Base-by-base conservation (phyloP, 495 filamentous ascomycete genomes). In the Xylaria acuta region DNA sequence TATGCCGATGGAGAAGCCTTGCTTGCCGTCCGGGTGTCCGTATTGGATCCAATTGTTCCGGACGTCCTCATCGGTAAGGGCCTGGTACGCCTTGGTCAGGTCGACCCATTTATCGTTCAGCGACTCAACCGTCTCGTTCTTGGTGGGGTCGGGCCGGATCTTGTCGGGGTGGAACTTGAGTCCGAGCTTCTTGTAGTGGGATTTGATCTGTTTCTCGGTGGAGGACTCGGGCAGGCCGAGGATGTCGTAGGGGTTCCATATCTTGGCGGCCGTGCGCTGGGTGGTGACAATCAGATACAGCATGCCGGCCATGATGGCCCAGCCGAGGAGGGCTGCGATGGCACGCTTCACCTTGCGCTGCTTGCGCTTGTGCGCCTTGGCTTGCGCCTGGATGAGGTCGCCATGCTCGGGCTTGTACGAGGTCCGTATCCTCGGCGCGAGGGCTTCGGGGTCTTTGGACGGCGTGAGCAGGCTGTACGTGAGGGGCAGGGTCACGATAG, bases 231-330 rank as follows among this genome's bases (percentile, higher is more conserved):
- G 90, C 58, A 98, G 85, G 63, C 92, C 92, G 73, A 99, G 82
- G 76, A 99, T 94, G 75, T 95, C 92, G 86, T 98, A 99, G 12
- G 96, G 96, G 82, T 98, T 94, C 91, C 95, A 99, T 59, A 97
- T 88, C 83, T 95, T 94, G 30, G 90, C 86, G 34, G 83, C 77
- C 1, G 90, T 90, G 43, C 90, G 88, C 69, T 92, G 90, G 59
- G 93, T 95, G 30, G 92, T 91, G 67, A 90, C 76, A 78, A 98
- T 98, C 56, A 98, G 83, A 77, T 97, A 98, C 8, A 92, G 84
- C 95, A 98, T 97, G 83, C 91, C 93, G 36, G 89, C 94, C 86
- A 99, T 97, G 58, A 93, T 79, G 16, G 90, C 82, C 88, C 94
- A 98, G 65, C 97, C 97, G 18, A 88, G 72, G 32, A 92, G 77